Conservation (phyloP, 106 monocot species). For the Gastrodia elata region DNA sequence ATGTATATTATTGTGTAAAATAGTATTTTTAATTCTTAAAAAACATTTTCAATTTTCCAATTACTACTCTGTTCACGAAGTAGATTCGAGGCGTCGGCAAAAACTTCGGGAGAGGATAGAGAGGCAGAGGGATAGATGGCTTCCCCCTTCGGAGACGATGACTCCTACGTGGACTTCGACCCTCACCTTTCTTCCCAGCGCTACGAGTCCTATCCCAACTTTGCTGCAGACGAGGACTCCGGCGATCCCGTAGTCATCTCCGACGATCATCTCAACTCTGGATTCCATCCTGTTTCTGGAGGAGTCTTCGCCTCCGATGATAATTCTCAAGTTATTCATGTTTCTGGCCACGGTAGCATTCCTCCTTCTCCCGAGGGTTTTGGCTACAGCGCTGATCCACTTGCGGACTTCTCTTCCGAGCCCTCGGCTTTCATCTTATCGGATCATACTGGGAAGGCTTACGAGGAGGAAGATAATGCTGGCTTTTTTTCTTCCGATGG, state of each 20-base stretch:
- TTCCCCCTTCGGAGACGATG: conserved; percentile 16
- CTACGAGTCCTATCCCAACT: conserved; percentile 13
- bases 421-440: conserved; percentile 12
- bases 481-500: conserved; percentile 11
- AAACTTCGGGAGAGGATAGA: not conserved
- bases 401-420: conserved; percentile 10
- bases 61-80: not conserved
- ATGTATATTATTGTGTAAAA: too few relatives aligned
- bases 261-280: conserved; percentile 6
- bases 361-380: conserved; percentile 15
- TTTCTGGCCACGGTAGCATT: conserved; percentile 7
- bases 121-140: not conserved
- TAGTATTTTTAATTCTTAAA: too few relatives aligned
- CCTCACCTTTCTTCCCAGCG: conserved; percentile 6
- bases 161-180: conserved; percentile 8
- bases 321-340: not conserved
- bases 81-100: not conserved
- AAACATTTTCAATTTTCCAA: too few relatives aligned
- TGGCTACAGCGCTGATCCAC: conserved; percentile 15
- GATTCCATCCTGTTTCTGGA: not conserved
- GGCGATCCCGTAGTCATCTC: conserved; percentile 7
- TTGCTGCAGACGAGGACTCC: conserved; percentile 9
- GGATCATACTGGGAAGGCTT: conserved; percentile 10
- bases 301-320: conserved; percentile 3
- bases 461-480: conserved; percentile 8